Evolutionary conservation across 2,329 filamentous ascomycete genomes (phyloP).

Genomic region (Periconia digitata): DNA sequence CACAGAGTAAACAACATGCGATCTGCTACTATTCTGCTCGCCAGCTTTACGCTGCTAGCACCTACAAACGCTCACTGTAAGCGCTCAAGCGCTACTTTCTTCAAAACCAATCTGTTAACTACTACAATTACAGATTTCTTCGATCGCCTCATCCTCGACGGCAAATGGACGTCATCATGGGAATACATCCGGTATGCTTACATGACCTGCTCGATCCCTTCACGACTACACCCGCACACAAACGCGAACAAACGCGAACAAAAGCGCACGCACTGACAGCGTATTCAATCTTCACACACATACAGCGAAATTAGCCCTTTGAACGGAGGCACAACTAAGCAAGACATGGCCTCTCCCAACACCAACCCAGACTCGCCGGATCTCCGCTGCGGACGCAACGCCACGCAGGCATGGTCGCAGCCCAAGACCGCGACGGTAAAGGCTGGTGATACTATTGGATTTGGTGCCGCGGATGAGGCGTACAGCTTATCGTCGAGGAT

Average conservation of each 20-base stretch:
- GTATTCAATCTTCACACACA: neutral
- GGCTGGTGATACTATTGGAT: constrained; percentile 12
- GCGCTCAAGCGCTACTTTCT: neutral
- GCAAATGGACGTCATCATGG: constrained; percentile 3
- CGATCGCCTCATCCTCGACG: constrained; percentile 8
- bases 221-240: neutral
- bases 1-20: neutral
- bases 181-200: constrained; percentile 10
- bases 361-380: constrained; percentile 6
- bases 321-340: neutral
- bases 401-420: constrained; percentile 4
- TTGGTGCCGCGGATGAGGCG: constrained; percentile 2
- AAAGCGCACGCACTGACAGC: neutral
- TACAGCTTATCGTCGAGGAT: neutral
- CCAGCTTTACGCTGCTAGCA: neutral
- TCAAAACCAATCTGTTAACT: neutral
- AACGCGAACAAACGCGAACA: too few relatives aligned
- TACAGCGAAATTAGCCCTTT: neutral
- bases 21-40: neutral
- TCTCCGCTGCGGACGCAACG: constrained; percentile 14
- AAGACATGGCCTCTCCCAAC: constrained; percentile 7
- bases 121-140: neutral
- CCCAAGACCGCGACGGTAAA: constrained; percentile 3
- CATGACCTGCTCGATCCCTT: too few relatives aligned
- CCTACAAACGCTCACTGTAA: constrained; percentile 1